Percentiles rank a stretch among this genome's conserved stretches.
Evolutionary conservation across 2,329 filamentous ascomycete genomes (phyloP).

Genomic region (Phaeophleospora eucalypticola): DNA sequence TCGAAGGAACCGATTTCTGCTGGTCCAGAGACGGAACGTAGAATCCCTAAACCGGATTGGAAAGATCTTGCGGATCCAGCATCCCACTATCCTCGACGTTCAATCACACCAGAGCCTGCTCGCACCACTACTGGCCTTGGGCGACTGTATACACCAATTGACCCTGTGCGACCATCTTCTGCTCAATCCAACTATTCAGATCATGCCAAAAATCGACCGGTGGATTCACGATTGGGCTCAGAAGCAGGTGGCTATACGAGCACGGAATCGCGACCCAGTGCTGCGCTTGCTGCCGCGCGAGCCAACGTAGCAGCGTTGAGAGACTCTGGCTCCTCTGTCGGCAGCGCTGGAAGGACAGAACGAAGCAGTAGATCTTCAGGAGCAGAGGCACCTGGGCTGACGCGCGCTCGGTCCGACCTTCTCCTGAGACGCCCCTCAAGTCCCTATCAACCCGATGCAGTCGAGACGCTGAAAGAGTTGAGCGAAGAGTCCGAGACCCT

Average conservation of each 20-base stretch:
- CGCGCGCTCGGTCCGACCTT: slow-evolving; percentile 9
- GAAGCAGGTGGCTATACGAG: background rate
- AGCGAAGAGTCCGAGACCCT: slow-evolving; percentile 27
- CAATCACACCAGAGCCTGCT: background rate
- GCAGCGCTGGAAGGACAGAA: slow-evolving; percentile 1
- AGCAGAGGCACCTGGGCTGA: slow-evolving; percentile 7
- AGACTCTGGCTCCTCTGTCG: slow-evolving; percentile 4
- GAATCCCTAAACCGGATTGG: background rate
- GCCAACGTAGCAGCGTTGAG: slow-evolving; percentile 21
- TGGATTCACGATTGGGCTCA: background rate
- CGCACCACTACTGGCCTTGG: background rate
- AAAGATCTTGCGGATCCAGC: background rate
- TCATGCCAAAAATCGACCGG: background rate
- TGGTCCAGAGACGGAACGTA: background rate
- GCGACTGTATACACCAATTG: background rate
- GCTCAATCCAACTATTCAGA: background rate
- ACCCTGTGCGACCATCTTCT: background rate
- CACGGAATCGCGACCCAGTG: background rate
- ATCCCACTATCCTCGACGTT: background rate
- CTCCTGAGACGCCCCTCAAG: slow-evolving; percentile 5
- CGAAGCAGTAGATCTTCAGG: slow-evolving; percentile 4
- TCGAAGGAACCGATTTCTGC: background rate
- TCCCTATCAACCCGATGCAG: slow-evolving; percentile 8
- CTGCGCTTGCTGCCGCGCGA: slow-evolving; percentile 18
- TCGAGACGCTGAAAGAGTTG: slow-evolving; percentile 16